Evolutionary conservation across 2,329 filamentous ascomycete genomes (phyloP), one percentile per base, ranked within the genome.

Genomic region (Penicillium vulpinum): DNA sequence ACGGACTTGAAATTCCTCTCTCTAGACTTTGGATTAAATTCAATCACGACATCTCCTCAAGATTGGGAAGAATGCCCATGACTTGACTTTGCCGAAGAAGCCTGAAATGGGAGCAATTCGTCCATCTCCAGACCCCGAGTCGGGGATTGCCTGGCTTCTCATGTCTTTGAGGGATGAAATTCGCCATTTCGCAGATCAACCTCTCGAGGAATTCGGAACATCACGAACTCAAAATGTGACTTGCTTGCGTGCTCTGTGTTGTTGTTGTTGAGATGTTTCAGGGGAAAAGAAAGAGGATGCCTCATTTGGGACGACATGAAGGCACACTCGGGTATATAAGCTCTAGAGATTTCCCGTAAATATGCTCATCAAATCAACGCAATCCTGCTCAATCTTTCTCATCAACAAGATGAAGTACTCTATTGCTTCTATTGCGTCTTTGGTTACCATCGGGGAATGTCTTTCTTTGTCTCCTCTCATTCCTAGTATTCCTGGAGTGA

Each of bases 401-500:
- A 21, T 11, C n/a, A 38, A 26, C 54, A 65, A 56, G 29, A 66
- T 66, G 63, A 61, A 56, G 45, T 63, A 57, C 36, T 59, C 55
- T 21, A 21, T 66, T 41, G 55, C 54, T 45, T 47, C 54, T 9
- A 44, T 64, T 39, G 56, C 57, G 24, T 65, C 55, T 16, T n/a
- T 66, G 31, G 46, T 60, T 48, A 54, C 64, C n/a, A 44, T 69
- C 21, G 58, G 53, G 38, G 57, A 65, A 39, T 59, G 57, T 26
- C 63, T 70, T 41, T 67, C 74, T 24, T 72, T 85, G 4, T 81
- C 82, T 46, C 82, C 83, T 46, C 74, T 86, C 33, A 85, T 86
- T 59, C 85, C 84, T 2, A 70, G 72, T 11, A 85, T 86, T 58
- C 83, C 83, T 0, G 83, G 84, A 26, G 80, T 87, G 13, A 86